Base-by-base conservation (phyloP, 2,329 filamentous ascomycete genomes). In the Curvularia spicifera region DNA sequence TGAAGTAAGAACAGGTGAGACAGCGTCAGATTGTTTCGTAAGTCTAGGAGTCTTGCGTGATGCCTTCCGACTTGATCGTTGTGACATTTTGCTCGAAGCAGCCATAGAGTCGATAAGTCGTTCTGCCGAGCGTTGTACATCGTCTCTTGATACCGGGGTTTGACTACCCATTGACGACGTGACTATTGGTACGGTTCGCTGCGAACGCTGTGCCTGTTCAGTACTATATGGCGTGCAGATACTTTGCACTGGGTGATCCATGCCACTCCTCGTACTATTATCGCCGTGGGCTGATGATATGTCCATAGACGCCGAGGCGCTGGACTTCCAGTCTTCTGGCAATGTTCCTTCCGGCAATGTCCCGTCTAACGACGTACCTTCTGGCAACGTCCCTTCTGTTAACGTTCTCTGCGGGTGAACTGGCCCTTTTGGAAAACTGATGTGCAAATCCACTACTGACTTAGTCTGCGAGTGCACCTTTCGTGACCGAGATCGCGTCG, bases 231-330 rank as follows among this genome's bases (percentile, higher is more conserved):
- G 37, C 20, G 37, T 29, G 29, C 35, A 9, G 26, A 7, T 31
- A 40, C 26, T 20, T n/a, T 54, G 31, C 24, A 28, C 24, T 12
- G 45, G 47, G 12, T 24, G 50, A 9, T 35, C 5, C 5, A 3
- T 29, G 10, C 12, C 31, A 26, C 51, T 39, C 10, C 24, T 20
- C 24, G 22, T 24, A 1, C 18, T 15, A 22, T 50, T 22, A 9
- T 29, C 44, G 31, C 46, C 50, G 2, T 49, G 55, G 4, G 13
- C 40, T 5, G 67, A 71, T 4, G 69, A 68, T 10, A 71, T 65
- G 18, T 60, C 44, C 69, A 71, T 71, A 1, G 71, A 60, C 8
- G 65, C 68, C 5, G 71, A 71, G 4, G 63, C 68, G 22, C 66
- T 70, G 2, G 69, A 71, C 20, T 43, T 56, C 49, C 59, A 62